Conservation (phyloP, 2,329 filamentous ascomycete genomes). For the Penicillium thymicola region DNA sequence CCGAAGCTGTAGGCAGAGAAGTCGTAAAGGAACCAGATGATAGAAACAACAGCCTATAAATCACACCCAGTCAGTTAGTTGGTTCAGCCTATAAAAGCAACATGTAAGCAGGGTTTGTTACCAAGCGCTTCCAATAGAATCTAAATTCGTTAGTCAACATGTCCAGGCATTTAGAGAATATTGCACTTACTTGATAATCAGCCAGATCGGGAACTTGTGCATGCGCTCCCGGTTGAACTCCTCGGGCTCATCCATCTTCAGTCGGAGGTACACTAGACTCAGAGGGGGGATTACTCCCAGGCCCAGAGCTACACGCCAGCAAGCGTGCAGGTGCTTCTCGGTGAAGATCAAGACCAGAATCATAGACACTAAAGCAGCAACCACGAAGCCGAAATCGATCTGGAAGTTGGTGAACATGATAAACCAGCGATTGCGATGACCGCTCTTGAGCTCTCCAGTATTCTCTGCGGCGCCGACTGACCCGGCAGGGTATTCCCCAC, state of each 20-base stretch:
- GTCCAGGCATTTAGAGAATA: constrained; percentile 2
- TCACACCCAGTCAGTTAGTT: constrained; percentile 6
- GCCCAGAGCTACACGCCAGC: constrained; percentile 79
- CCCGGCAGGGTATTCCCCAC: constrained; percentile 57
- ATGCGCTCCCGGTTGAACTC: constrained; percentile 71
- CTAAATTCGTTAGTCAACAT: constrained; percentile 46
- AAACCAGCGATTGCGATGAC: constrained; percentile 86
- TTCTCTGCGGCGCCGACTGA: constrained; percentile 81
- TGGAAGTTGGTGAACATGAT: constrained; percentile 85
- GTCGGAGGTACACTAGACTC: constrained; percentile 65
- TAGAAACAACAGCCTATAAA: constrained; percentile 55
- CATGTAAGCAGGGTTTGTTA: constrained; percentile 16
- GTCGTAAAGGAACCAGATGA: constrained; percentile 86
- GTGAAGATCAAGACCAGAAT: constrained; percentile 59
- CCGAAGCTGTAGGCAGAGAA: constrained; percentile 82
- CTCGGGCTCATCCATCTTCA: constrained; percentile 74
- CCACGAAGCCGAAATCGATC: constrained; percentile 81
- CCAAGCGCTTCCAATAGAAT: constrained; percentile 73
- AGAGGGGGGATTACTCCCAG: constrained; percentile 76
- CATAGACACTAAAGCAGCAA: constrained; percentile 74
- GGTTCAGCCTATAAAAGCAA: not conserved
- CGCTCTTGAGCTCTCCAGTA: constrained; percentile 74
- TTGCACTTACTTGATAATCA: constrained; percentile 47
- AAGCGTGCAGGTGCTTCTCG: constrained; percentile 64
- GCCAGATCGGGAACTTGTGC: constrained; percentile 54